phyloP scores from a whole-genome alignment of 1,284 basidiomycete genomes.

The Malassezia psittaci region DNA sequence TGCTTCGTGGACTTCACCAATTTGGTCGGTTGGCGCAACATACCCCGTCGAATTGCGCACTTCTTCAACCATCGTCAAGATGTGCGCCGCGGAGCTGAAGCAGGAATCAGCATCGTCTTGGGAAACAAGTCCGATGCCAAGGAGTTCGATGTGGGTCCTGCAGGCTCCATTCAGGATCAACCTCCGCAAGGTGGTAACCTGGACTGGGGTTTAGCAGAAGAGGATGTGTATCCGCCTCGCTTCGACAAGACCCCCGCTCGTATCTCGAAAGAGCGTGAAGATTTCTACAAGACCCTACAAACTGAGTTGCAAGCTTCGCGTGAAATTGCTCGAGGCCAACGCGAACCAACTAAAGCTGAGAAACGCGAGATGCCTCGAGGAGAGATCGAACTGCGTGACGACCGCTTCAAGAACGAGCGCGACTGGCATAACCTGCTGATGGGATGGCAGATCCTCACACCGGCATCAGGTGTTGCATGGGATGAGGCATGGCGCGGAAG shows the following conservation, averaged over 20 bases:
- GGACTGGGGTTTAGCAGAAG: slow-evolving; percentile 62
- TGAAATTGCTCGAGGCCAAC: slow-evolving; percentile 62
- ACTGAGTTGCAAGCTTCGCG: slow-evolving; percentile 65
- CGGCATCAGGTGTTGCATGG: slow-evolving; percentile 61
- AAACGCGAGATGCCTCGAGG: slow-evolving; percentile 67
- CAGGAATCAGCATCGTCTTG: slow-evolving; percentile 65
- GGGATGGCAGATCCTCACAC: slow-evolving; percentile 67
- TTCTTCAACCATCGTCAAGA: slow-evolving; percentile 84
- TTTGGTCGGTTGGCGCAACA: slow-evolving; percentile 72
- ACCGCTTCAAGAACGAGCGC: slow-evolving; percentile 60
- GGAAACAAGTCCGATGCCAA: slow-evolving; percentile 52
- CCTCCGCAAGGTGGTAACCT: slow-evolving; percentile 54
- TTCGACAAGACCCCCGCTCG: slow-evolving; percentile 57
- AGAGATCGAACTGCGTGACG: slow-evolving; percentile 65
- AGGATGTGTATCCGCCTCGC: slow-evolving; percentile 62
- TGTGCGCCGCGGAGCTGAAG: slow-evolving; percentile 68
- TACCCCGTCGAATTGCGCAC: slow-evolving; percentile 78
- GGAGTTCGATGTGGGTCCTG: slow-evolving; percentile 52
- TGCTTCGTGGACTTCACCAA: slow-evolving; percentile 79
- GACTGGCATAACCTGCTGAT: slow-evolving; percentile 67
- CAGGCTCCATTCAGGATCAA: slow-evolving; percentile 18
- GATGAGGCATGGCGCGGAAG: slow-evolving; percentile 62
- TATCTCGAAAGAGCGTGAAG: slow-evolving; percentile 61
- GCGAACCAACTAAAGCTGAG: slow-evolving; percentile 80
- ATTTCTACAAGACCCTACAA: slow-evolving; percentile 67